Evolutionary conservation across 495 filamentous ascomycete genomes (phyloP).

Genomic region (Podospora comata): DNA sequence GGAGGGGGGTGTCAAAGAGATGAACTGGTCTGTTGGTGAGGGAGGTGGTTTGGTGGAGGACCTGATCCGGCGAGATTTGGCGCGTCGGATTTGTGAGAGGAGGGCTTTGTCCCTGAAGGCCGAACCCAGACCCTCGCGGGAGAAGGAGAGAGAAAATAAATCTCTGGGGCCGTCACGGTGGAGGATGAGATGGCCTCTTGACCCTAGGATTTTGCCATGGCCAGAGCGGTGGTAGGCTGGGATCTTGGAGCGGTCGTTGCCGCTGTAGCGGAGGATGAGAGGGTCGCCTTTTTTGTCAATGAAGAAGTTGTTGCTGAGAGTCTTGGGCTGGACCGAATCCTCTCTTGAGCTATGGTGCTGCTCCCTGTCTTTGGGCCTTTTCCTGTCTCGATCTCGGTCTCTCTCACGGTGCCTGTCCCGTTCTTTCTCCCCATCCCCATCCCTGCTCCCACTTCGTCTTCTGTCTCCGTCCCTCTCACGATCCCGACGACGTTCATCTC

Average conservation of each 20-base stretch:
- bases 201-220: conserved; percentile 39
- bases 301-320: conserved; percentile 29
- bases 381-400: conserved; percentile 7
- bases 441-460: conserved; percentile 21
- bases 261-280: conserved; percentile 44
- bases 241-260: conserved; percentile 39
- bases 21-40: conserved; percentile 35
- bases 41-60: conserved; percentile 2
- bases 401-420: background rate
- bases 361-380: background rate
- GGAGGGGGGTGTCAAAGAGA: conserved; percentile 34
- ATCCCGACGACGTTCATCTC: background rate
- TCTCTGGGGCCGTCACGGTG: conserved; percentile 36
- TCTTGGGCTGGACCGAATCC: background rate
- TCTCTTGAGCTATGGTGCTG: background rate
- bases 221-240: conserved; percentile 44
- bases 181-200: conserved; percentile 36
- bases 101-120: conserved; percentile 41
- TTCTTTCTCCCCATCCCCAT: conserved; percentile 6
- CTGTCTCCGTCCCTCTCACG: background rate
- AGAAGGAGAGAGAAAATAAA: conserved; percentile 34
- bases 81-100: conserved; percentile 25
- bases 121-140: conserved; percentile 31
- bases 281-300: conserved; percentile 45
- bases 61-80: conserved; percentile 32